phyloP scores from a whole-genome alignment of 139 green algal species.

The Yamagishiella unicocca region DNA sequence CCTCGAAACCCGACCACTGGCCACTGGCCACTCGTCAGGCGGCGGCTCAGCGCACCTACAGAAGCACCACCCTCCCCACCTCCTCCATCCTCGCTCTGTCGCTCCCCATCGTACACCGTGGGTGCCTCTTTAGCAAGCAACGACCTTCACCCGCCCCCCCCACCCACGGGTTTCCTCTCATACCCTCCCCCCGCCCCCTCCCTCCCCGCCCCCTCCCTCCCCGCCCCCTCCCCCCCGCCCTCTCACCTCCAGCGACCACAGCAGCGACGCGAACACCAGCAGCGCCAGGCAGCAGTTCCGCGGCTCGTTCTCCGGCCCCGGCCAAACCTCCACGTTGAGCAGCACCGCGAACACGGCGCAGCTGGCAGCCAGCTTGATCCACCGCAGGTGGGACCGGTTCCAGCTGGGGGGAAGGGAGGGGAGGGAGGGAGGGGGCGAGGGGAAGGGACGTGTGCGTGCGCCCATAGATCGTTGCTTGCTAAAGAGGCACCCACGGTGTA shows the following conservation, averaged over 20 bases:
- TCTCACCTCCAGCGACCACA: slow-evolving; percentile 80
- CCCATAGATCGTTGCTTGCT: too few relatives aligned
- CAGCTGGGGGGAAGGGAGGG: slow-evolving; percentile 13
- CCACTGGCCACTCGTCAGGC: too few relatives aligned
- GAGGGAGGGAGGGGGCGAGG: neutral
- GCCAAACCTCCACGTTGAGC: slow-evolving; percentile 56
- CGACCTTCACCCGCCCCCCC: too few relatives aligned
- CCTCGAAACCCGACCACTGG: too few relatives aligned
- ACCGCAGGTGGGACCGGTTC: neutral
- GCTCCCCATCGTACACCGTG: too few relatives aligned
- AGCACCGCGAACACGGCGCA: slow-evolving; percentile 57
- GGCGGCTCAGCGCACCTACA: neutral
- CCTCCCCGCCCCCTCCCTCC: too few relatives aligned
- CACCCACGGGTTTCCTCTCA: too few relatives aligned
- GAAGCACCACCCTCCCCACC: neutral
- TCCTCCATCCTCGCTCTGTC: neutral
- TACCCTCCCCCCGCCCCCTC: too few relatives aligned
- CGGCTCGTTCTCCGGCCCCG: slow-evolving; percentile 39
- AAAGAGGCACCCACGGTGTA: too few relatives aligned
- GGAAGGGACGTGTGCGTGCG: too few relatives aligned
- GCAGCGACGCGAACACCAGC: slow-evolving; percentile 70
- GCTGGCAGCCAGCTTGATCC: slow-evolving; percentile 31
- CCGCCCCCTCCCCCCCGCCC: too few relatives aligned
- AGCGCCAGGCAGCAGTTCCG: slow-evolving; percentile 75
- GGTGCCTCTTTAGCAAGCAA: too few relatives aligned